A percentile compares a stretch with the other conserved stretches of the same genome.
phyloP scores from a whole-genome alignment of 257 asterid species.

The Jacaranda mimosifolia region DNA sequence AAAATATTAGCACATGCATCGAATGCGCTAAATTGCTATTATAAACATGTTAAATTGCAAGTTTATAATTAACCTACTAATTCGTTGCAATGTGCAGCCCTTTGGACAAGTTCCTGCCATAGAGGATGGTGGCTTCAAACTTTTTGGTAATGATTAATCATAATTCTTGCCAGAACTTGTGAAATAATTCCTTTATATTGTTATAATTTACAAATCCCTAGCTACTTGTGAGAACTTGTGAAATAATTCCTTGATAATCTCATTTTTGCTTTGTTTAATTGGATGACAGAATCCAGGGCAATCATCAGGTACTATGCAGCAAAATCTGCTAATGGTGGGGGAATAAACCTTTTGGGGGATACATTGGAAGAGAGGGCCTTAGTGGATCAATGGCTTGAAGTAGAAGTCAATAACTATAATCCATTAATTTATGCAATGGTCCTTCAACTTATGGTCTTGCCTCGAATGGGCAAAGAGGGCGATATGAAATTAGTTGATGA shows the following conservation, averaged over 20 bases:
- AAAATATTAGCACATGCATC: no score
- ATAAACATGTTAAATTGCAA: background rate
- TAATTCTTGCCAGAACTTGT: background rate
- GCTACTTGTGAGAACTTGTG: background rate
- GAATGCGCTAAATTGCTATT: no score
- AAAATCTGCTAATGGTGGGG: constrained; percentile 53
- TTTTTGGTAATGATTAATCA: constrained; percentile 63
- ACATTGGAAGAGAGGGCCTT: constrained; percentile 78
- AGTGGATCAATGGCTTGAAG: constrained; percentile 93
- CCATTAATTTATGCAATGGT: constrained; percentile 64
- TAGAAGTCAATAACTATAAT: constrained; percentile 83
- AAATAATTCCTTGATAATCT: background rate
- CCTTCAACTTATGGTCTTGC: constrained; percentile 71
- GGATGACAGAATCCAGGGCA: constrained; percentile 78
- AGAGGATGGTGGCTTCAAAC: constrained; percentile 83
- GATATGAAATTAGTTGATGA: constrained; percentile 54
- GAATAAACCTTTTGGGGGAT: constrained; percentile 62
- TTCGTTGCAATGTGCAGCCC: constrained; percentile 62
- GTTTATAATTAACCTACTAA: background rate
- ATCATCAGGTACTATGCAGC: constrained; percentile 85
- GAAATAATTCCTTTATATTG: background rate
- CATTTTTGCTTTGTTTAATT: background rate
- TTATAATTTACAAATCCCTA: background rate
- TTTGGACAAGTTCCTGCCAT: constrained; percentile 90
- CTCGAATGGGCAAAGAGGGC: constrained; percentile 55